phyloP scores from a whole-genome alignment of 805 yeast species.

The Kuraishia piskuri region DNA sequence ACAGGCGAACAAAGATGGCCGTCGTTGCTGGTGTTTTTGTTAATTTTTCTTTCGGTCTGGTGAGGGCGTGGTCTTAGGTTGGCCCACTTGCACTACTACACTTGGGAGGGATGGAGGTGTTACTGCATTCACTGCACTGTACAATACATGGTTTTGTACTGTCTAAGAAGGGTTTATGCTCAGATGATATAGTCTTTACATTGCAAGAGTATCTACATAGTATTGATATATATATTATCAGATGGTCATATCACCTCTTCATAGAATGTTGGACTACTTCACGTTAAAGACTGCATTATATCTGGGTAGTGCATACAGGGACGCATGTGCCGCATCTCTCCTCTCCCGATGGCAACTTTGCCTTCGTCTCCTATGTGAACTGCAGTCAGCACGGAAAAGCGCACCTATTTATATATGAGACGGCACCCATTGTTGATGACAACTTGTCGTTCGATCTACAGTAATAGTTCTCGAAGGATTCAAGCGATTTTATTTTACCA shows the following conservation, averaged over 20 bases:
- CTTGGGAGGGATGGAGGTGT: background rate
- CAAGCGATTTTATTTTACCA: background rate
- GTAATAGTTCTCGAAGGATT: background rate
- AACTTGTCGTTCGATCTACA: background rate
- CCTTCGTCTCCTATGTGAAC: background rate
- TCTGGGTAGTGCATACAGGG: constrained; percentile 1
- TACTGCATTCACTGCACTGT: background rate
- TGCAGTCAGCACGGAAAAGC: background rate
- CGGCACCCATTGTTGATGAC: background rate
- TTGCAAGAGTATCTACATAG: no score
- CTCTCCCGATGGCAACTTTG: background rate
- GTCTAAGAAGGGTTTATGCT: no score
- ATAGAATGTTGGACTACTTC: background rate
- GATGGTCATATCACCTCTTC: no score
- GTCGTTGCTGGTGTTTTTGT: constrained; percentile 62
- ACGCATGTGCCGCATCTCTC: background rate
- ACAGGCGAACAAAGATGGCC: constrained; percentile 56
- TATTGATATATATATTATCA: no score
- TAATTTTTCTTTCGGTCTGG: constrained; percentile 59
- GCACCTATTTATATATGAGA: background rate
- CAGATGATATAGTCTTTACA: no score
- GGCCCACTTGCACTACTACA: no score
- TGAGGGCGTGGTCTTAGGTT: constrained; percentile 35
- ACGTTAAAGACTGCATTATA: background rate
- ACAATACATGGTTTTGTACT: no score